Percentiles rank a stretch among this genome's conserved stretches.
Evolutionary conservation across 2,329 filamentous ascomycete genomes (phyloP).

Genomic region (Calonectria naviculata): DNA sequence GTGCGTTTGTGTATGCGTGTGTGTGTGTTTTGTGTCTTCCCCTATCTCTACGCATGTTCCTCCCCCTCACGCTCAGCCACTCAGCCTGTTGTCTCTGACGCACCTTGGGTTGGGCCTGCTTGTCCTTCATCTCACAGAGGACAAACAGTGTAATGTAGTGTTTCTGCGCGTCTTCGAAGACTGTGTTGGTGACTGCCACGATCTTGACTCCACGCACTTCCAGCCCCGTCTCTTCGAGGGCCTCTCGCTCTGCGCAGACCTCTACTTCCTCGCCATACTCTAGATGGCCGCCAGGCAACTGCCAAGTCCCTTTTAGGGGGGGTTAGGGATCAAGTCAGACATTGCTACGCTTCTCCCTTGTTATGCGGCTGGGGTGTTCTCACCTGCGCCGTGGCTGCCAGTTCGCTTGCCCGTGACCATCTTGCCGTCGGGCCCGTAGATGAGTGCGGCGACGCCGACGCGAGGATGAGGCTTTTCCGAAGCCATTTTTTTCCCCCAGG

Average conservation of each 20-base stretch:
- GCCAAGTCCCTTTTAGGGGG: constrained; percentile 63
- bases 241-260: constrained; percentile 73
- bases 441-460: constrained; percentile 61
- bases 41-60: not conserved
- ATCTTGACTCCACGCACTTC: constrained; percentile 63
- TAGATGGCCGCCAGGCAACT: constrained; percentile 80
- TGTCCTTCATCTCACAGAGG: constrained; percentile 60
- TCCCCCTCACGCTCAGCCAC: not conserved
- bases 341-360: not conserved
- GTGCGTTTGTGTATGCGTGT: too few species aligned
- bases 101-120: constrained; percentile 64
- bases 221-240: constrained; percentile 77
- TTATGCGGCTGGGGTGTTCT: constrained; percentile 44
- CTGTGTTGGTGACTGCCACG: constrained; percentile 73
- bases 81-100: constrained; percentile 34
- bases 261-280: constrained; percentile 74
- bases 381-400: constrained; percentile 61
- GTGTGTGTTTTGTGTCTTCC: not conserved
- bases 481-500: constrained; percentile 32
- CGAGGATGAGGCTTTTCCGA: constrained; percentile 44
- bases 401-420: constrained; percentile 60
- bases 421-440: constrained; percentile 55
- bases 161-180: constrained; percentile 69
- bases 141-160: constrained; percentile 84
- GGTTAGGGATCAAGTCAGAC: constrained; percentile 17